Evolutionary conservation across 2,329 filamentous ascomycete genomes (phyloP), one percentile per base, ranked within the genome.

Genomic region (Phialocephala sp.): DNA sequence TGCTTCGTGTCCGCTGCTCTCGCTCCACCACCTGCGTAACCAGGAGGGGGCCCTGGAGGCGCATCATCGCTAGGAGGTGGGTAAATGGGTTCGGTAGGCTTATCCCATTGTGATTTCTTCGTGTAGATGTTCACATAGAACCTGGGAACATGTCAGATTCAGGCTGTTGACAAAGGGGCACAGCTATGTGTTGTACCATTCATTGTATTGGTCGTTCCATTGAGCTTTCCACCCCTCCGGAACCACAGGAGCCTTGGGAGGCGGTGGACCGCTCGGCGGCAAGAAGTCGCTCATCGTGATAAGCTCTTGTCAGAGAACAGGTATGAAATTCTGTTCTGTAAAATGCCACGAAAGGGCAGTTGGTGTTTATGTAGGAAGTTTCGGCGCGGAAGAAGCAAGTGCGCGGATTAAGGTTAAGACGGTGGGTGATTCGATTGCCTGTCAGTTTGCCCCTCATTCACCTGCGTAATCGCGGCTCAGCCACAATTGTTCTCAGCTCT

Each of bases 121-220:
- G 93, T 97, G 78, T 89, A 87, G 67, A 91, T 87, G 81, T 97
- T 95, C 67, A 97, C 91, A 81, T 91, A 97, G 85, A 95, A 97
- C 90, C 90, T 93, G 9, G 69, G 8, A 37, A 24, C 20, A n/a
- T 59, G 61, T 76, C 66, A 71, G 62, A 64, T 66, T n/a, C 60
- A n/a, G 18, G 56, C 50, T 62, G 60, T 24, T 5, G 8, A 37
- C n/a, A 6, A 9, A n/a, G 24, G 22, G 39, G 27, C 27, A 32
- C 6, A 35, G 37, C 9, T 24, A 22, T 62, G 37, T 14, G 41
- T 70, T 80, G 71, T 76, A 89, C 89, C 92, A 97, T 85, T 95
- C 90, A 74, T 90, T 90, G 82, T 97, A 97, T 75, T 95, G 89
- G 0, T 91, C 88, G 78, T 97, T 95, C 87, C 89, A 97, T 70